Evolutionary conservation across 768 basidiomycete species (phyloP).

Genomic region (Porphyrellus cyaneotinctus): DNA sequence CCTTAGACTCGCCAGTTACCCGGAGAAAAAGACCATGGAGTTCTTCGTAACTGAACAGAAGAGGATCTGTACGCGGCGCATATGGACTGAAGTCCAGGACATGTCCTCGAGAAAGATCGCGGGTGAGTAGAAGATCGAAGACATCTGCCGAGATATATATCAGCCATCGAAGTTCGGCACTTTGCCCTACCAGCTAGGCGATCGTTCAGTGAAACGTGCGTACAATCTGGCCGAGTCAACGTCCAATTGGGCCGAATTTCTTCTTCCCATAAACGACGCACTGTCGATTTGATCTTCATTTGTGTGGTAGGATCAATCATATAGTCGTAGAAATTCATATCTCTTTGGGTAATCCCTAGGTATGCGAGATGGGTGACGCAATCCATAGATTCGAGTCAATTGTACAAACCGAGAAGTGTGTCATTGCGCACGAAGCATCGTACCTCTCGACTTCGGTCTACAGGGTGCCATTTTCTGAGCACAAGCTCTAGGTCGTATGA

Average conservation of each 20-base stretch:
- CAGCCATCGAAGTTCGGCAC: neutral
- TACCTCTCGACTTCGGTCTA: conserved; percentile 81
- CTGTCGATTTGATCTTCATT: conserved; percentile 45
- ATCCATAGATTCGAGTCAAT: neutral
- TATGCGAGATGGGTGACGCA: neutral
- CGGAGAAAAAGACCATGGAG: conserved; percentile 42
- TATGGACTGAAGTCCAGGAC: conserved; percentile 93
- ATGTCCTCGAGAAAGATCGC: conserved; percentile 70
- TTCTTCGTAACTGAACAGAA: conserved; percentile 82
- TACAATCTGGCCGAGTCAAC: conserved; percentile 58
- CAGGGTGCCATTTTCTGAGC: conserved; percentile 83
- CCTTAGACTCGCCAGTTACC: conserved; percentile 2
- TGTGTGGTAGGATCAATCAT: conserved; percentile 61
- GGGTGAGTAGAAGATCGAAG: conserved; percentile 84
- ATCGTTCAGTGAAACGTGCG: conserved; percentile 22
- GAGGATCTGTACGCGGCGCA: conserved; percentile 77
- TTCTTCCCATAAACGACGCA: conserved; percentile 63
- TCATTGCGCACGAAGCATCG: conserved; percentile 85
- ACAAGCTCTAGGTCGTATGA: conserved; percentile 76
- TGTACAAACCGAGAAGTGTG: conserved; percentile 58
- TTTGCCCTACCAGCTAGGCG: neutral
- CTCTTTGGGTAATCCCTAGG: conserved; percentile 81
- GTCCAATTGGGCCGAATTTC: conserved; percentile 61
- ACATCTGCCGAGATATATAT: conserved; percentile 42
- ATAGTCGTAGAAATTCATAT: conserved; percentile 85